Evolutionary conservation across 495 filamentous ascomycete species (phyloP), one percentile per base, ranked within the genome.

Genomic region (Penicillium manginii): DNA sequence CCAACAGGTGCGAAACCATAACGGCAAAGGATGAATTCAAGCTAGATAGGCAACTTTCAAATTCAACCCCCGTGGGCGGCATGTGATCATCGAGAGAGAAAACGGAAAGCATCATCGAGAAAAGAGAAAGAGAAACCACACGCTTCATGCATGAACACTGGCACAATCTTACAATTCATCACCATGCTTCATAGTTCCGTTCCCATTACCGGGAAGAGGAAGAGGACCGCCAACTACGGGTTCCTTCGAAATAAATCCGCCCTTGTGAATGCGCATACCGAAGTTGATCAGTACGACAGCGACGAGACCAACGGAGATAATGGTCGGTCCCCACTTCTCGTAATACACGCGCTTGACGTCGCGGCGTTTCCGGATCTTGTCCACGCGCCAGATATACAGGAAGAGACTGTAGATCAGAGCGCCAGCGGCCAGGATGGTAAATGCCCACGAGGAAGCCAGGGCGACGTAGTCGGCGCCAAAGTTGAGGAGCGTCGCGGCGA

Each of bases 401-500:
- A 81, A 83, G 12, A 96, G 80, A 33, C 86, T 86, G 73, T 98
- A 98, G 54, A 90, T 70, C 12, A 98, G 78, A 33, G 88, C 83
- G 4, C 86, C 15, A 21, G 89, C 78, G 17, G 93, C 93, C 2
- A 97, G 78, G 45, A 93, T 71, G 2, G 92, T 96, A 73, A 98
- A 98, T 0, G 82, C 80, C 67, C 86, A 88, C 0, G 91, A 85
- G 10, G 87, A 89, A 3, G 83, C 70, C 43, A 93, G 87, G 17
- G 87, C 73, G 21, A 75, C 67, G 47, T 62, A 71, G 57, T 74
- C 69, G 33, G 84, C 74, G 47, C 87, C 85, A 69, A 98, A 98
- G 78, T 98, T 98, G 42, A 98, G 85, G 33, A 98, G 79, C 4
- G 92, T 90, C 18, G 91, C 90, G 7, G 94, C 93, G 58, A 98